These are phyloP conservation scores for Lolium perenne DNA, from an alignment of 176 grass and related monocot genomes.

Conservation along the genomic window DNA sequence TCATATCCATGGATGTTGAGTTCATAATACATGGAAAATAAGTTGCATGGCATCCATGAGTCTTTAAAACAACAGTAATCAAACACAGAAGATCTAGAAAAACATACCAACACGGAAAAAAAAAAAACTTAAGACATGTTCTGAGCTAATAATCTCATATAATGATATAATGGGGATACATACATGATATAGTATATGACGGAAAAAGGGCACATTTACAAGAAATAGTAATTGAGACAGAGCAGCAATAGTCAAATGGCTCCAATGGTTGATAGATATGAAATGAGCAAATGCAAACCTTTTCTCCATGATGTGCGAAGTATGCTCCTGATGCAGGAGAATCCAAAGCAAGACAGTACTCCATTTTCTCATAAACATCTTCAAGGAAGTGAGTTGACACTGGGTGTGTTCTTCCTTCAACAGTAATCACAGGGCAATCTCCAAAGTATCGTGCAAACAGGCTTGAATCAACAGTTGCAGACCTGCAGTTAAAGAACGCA, in stretches of 20 bases:
- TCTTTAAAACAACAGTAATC: conserved; percentile 24
- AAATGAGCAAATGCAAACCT: conserved; percentile 46
- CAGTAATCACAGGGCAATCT: conserved; percentile 86
- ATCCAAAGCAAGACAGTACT: conserved; percentile 88
- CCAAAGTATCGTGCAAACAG: conserved; percentile 92
- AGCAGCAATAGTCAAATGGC: conserved; percentile 17
- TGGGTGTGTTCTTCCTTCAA: conserved; percentile 96
- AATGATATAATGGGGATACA: neutral
- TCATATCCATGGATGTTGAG: conserved; percentile 2
- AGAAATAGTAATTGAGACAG: conserved; percentile 32
- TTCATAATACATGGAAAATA: conserved; percentile 17
- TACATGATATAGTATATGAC: neutral
- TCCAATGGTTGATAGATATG: conserved; percentile 32
- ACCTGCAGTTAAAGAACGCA: conserved; percentile 67
- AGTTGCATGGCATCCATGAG: neutral
- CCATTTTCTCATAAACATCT: conserved; percentile 90
- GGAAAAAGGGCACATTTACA: neutral
- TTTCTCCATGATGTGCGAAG: conserved; percentile 59
- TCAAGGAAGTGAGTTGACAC: conserved; percentile 90
- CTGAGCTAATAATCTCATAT: conserved; percentile 5
- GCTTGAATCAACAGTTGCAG: conserved; percentile 91
- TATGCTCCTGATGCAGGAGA: conserved; percentile 82
- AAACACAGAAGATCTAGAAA: conserved; percentile 27
- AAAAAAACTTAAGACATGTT: neutral
- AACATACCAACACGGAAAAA: neutral